Base-by-base conservation (phyloP, 352 stramenopile genomes). In the Phytophthora citrophthora region DNA sequence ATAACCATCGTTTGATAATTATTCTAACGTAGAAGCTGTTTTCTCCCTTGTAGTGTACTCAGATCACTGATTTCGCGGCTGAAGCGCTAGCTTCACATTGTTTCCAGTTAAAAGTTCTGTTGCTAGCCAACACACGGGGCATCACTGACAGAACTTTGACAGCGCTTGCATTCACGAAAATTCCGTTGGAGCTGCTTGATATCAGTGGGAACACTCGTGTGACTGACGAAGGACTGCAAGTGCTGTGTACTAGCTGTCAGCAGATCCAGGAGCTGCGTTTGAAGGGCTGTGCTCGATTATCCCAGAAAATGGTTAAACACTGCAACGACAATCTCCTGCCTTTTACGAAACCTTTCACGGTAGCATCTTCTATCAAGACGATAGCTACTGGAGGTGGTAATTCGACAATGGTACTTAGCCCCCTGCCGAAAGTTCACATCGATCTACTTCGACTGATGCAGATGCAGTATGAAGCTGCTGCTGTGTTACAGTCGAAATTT, bases 261-360 rank as follows among this genome's bases (percentile, higher is more conserved):
- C 45, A 66, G 20, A 66, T 93, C 4, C 74, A 77, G n/a, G 70
- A 88, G 27, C 57, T 93, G 5, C 74, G 75, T 3, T 58, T 93
- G 7, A 80, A 86, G 64, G 82, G 81, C 20, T 93, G 84, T 52
- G 81, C 88, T 47, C 78, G 84, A 10, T 55, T 91, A 7, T 84
- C 80, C 8, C 53, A 72, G 20, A 55, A 68, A 24, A 62, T 48
- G 1, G 27, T 90, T n/a, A 61, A 76, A 43, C 56, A 51, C 8
- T 86, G 74, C 43, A 77, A 61, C 18, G 40, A 55, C 11, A 48
- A 24, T 0, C 43, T 83, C 0, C 53, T 91, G 46, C 77, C 82
- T 5, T 81, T 87, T 39, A 87, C 79, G 1, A 68, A 56, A 6
- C 20, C 68, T 4, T 66, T 82, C 9, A 9, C 29, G 16, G 26